Percentiles rank a stretch among this genome's conserved stretches.
Evolutionary conservation across 2,329 filamentous ascomycete genomes (phyloP).

Genomic region (Lasiodiplodia citricola): DNA sequence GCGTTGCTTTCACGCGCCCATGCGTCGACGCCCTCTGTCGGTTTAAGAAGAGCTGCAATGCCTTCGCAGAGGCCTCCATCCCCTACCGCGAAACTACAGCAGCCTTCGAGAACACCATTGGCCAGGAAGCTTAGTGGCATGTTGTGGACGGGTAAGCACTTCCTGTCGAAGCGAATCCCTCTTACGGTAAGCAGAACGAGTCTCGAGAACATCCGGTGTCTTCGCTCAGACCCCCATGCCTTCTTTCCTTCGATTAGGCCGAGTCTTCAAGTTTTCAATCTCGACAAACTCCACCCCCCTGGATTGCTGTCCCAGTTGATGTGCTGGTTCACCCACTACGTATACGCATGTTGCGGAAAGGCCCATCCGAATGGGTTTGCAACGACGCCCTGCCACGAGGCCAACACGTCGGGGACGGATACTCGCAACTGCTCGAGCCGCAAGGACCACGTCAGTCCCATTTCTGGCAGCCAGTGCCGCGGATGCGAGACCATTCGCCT

Average conservation of each 20-base stretch:
- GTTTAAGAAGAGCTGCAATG: not conserved
- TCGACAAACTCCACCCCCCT: not conserved
- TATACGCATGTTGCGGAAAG: constrained; percentile 14
- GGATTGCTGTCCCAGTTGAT: not conserved
- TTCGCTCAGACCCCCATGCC: not conserved
- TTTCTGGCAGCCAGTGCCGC: constrained; percentile 3
- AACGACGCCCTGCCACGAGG: not conserved
- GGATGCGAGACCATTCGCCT: constrained; percentile 3
- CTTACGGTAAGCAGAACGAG: not conserved
- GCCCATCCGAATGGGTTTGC: constrained; percentile 13
- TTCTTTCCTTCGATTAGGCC: not conserved
- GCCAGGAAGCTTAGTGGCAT: not conserved
- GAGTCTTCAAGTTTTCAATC: not conserved
- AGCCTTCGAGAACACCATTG: not conserved
- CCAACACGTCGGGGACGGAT: not conserved
- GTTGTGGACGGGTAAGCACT: not conserved
- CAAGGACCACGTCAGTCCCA: constrained; percentile 14
- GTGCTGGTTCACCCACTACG: constrained; percentile 24
- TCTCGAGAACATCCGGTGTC: not conserved
- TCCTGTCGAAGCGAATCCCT: not conserved
- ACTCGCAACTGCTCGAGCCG: constrained; percentile 2
- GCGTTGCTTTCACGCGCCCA: not conserved
- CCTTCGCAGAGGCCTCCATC: too few species aligned
- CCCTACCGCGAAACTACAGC: too few species aligned
- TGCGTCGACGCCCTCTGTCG: not conserved